Evolutionary conservation across 345 rosid species (phyloP), one percentile per base, ranked within the genome.

Genomic region (Xanthoceras sorbifolium): DNA sequence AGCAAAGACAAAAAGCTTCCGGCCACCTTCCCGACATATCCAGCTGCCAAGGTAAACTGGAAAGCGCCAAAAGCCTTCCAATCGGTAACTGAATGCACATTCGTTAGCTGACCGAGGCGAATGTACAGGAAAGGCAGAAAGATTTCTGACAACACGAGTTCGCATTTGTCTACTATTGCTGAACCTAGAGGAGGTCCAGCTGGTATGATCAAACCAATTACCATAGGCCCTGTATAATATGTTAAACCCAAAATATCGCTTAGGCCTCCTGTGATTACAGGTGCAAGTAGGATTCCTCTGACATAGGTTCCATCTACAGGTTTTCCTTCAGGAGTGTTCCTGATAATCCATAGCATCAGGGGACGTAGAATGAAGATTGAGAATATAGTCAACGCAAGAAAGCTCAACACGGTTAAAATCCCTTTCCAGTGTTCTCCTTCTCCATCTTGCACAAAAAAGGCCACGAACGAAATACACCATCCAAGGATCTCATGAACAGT

Each of bases 171-270:
- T 0, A 67, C 69, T 9, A 86, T 3, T 11, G 80, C 70, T 25
- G 83, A 25, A n/a, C 87, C 85, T 9, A 84, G n/a, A 1, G 84
- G 82, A 0, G 80, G 84, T 20, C 87, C 89, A 1, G 72, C 59
- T 0, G 84, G 87, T 28, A 86, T 36, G 1, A 73, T 34, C 1
- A 82, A 9, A 1, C 89, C 86, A 6, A 78, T 26, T 0, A 78
- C 4, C 0, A 82, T 3, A 40, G 64, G 69, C 12, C 87, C 87
- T 0, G 64, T 20, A 1, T 64, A 36, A 23, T 38, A 52, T 1
- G n/a, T 5, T 1, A 38, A 0, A 25, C 85, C 83, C 0, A 72
- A 1, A 6, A 34, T 3, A 34, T 86, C 86, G 7, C 61, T 31
- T 0, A 71, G 0, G 18, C 28, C 1, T 17, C 73, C 78, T 74